phyloP scores from a whole-genome alignment of 441 rosid genomes.

The Syzygium malaccense region DNA sequence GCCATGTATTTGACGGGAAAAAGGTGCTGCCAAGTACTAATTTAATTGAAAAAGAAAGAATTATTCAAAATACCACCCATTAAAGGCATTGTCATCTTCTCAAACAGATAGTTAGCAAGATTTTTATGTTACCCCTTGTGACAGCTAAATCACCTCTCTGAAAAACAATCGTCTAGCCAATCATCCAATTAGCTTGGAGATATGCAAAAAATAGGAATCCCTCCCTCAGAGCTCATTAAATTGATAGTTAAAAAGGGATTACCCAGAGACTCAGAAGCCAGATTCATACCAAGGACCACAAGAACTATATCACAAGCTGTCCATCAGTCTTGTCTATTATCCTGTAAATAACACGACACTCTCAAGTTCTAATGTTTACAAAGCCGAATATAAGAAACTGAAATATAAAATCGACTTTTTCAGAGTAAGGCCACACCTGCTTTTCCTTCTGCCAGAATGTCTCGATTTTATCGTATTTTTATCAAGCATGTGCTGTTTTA shows the following conservation, averaged over 20 bases:
- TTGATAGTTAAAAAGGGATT: not conserved
- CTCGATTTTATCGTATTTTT: not conserved
- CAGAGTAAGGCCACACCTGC: not conserved
- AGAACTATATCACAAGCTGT: slow-evolving; percentile 3
- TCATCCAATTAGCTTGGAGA: not conserved
- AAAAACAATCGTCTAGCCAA: not conserved
- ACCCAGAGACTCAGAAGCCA: not conserved
- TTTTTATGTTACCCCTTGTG: not conserved
- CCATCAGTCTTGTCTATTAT: slow-evolving; percentile 2
- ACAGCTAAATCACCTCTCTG: not conserved
- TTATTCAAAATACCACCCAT: not conserved
- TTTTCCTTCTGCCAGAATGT: not conserved
- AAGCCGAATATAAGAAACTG: not conserved
- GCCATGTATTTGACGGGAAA: not conserved
- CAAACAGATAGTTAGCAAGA: not conserved
- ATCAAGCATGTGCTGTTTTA: not conserved
- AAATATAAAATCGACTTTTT: not conserved
- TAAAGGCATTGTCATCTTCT: not conserved
- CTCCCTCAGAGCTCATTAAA: not conserved
- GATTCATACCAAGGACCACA: slow-evolving; percentile 4
- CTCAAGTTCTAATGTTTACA: not conserved
- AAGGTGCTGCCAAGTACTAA: not conserved
- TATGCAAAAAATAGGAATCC: not conserved
- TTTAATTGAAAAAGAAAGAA: not conserved
- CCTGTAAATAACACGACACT: slow-evolving; percentile 1